Base-by-base conservation (phyloP, 768 basidiomycete species). In the Megacollybia marginata region DNA sequence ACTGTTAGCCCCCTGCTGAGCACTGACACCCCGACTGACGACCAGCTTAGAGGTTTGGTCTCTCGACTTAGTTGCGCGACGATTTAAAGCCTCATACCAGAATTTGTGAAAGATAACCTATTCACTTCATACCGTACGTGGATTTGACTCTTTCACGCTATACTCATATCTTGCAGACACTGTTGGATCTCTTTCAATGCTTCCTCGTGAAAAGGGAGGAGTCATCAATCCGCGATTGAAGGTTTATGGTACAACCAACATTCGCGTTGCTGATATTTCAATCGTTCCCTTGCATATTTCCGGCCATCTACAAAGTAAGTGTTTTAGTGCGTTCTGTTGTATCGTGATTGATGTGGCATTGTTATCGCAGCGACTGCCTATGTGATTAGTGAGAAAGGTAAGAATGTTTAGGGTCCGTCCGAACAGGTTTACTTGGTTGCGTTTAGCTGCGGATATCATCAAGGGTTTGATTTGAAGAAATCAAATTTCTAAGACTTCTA, bases 261-360 rank as follows among this genome's bases (percentile, higher is more conserved):
- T 82, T n/a, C 71, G 80, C 7, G 69, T 82, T 5, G 76, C 68
- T 9, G 78, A 80, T 55, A 48, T 80, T n/a, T 78, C 76, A 4
- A 64, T 80, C 46, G 58, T 79, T 7, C 79, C 80, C 2, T 58
- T 80, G 47, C 78, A 77, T 42, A 62, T 79, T 47, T 68, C 68
- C 6, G 67, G 71, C 3, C 77, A 79, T 53, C 62, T 74, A 3
- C 71, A 75, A 63, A 53, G 75, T 75, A 42, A 19, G 62, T 57
- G 7, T 19, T 43, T 15, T 51, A 9, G 18, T 16, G 10, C 8
- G 15, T 5, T 7, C 18, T 23, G 28, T 6, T n/a, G 28, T 12
- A 31, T 20, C 10, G 8, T 16, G 7, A 4, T 10, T 1, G 7
- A 9, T 10, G 10, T 13, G 15, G 38, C 33, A 6, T 44, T 46